A percentile compares a stretch with the other conserved stretches of the same genome.
Evolutionary conservation across 2,329 filamentous ascomycete genomes (phyloP).

Genomic region (Aspergillus fischeri): DNA sequence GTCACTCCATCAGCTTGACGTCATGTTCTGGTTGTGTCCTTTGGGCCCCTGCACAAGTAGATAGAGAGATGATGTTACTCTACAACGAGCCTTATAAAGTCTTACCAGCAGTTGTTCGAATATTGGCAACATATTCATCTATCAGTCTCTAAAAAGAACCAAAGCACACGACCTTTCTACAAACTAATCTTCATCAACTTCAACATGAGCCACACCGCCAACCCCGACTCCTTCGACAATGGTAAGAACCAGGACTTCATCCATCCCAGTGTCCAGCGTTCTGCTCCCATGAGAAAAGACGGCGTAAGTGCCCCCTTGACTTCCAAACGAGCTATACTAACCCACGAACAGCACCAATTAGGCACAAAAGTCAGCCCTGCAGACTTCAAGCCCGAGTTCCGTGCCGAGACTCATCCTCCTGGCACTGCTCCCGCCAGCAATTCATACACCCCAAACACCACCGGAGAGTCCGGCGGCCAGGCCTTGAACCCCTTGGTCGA

Average conservation of each 20-base stretch:
- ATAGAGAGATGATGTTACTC: not conserved
- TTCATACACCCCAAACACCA: conserved; percentile 46
- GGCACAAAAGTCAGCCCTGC: conserved; percentile 55
- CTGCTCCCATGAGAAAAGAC: conserved; percentile 50
- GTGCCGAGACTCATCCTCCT: conserved; percentile 55
- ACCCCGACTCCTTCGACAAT: conserved; percentile 49
- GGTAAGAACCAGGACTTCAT: conserved; percentile 54
- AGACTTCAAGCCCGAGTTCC: conserved; percentile 61
- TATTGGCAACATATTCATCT: not conserved
- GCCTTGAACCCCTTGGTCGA: conserved; percentile 38
- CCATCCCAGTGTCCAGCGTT: conserved; percentile 45
- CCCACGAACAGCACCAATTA: conserved; percentile 55
- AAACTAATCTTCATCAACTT: not conserved
- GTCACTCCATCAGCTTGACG: conserved; percentile 7
- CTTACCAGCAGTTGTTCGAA: not conserved
- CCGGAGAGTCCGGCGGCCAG: conserved; percentile 33
- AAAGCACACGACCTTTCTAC: not conserved
- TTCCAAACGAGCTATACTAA: not conserved
- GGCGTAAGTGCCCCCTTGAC: conserved; percentile 45
- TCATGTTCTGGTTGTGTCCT: conserved; percentile 2
- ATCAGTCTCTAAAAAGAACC: not conserved
- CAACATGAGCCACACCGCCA: conserved; percentile 30
- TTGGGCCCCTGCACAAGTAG: not conserved
- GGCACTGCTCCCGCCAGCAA: conserved; percentile 58
- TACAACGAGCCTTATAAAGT: not conserved